A percentile compares a stretch with the other conserved stretches of the same genome.
phyloP scores from a whole-genome alignment of 2,329 filamentous ascomycete species.

The Sporothrix curviconia region DNA sequence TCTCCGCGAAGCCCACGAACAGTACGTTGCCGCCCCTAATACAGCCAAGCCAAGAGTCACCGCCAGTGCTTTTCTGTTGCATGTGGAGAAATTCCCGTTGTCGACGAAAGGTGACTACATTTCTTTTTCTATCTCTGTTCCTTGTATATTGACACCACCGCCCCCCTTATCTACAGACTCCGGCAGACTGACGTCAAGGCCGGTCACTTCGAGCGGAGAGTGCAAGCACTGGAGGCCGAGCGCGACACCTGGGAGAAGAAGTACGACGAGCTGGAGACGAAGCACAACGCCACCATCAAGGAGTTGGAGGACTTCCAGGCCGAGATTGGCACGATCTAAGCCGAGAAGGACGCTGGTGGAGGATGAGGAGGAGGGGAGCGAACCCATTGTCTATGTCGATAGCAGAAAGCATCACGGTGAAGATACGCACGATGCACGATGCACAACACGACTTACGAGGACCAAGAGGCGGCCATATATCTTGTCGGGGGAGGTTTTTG shows the following conservation, averaged over 20 bases:
- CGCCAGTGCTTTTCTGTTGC: conserved; percentile 10
- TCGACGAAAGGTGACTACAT: conserved; percentile 16
- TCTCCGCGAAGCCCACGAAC: conserved; percentile 94
- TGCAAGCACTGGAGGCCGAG: conserved; percentile 87
- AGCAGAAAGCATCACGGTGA: too few relatives aligned
- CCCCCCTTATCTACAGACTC: conserved; percentile 57
- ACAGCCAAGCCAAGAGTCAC: neutral
- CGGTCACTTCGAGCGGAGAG: conserved; percentile 98
- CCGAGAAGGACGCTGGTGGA: neutral
- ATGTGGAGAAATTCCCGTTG: conserved; percentile 11
- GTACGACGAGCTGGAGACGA: conserved; percentile 96
- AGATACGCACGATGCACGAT: too few relatives aligned
- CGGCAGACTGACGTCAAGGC: conserved; percentile 99
- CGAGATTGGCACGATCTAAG: conserved; percentile 90
- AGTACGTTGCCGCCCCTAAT: conserved; percentile 56
- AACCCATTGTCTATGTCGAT: neutral
- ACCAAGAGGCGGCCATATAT: conserved; percentile 4
- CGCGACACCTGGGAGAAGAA: conserved; percentile 94
- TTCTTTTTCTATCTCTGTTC: conserved; percentile 14
- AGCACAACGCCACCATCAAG: conserved; percentile 76
- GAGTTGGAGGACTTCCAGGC: conserved; percentile 84
- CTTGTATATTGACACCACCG: neutral
- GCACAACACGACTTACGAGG: too few relatives aligned
- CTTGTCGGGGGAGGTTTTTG: conserved; percentile 11
- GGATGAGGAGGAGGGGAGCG: neutral